Evolutionary conservation across 345 rosid genomes (phyloP).

Genomic region (Cardamine resedifolia): DNA sequence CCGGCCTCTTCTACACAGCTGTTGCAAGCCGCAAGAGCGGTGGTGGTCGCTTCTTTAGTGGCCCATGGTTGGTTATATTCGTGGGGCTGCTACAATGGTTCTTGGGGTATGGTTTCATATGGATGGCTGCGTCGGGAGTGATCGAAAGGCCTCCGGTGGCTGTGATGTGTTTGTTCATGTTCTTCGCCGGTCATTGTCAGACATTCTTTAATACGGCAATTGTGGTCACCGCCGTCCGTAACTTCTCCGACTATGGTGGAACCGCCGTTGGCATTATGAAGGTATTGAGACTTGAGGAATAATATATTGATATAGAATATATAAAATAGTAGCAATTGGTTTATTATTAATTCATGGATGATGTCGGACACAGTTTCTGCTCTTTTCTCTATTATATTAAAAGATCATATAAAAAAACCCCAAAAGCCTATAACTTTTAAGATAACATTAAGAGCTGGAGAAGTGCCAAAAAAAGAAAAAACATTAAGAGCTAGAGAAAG

Average conservation of each 20-base stretch:
- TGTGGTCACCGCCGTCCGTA: constrained; percentile 71
- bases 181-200: constrained; percentile 71
- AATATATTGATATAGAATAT: background rate
- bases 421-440: background rate
- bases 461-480: too few species aligned
- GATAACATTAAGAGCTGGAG: too few species aligned
- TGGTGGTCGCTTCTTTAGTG: constrained; percentile 31
- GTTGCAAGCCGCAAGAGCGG: constrained; percentile 42
- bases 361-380: background rate
- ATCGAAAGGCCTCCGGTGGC: constrained; percentile 63
- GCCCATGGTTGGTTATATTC: constrained; percentile 74
- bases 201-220: constrained; percentile 71
- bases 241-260: constrained; percentile 70
- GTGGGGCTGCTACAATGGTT: constrained; percentile 72
- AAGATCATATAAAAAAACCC: background rate
- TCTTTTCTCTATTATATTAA: too few species aligned
- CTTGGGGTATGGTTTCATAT: constrained; percentile 67
- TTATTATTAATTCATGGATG: background rate
- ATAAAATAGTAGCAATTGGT: background rate
- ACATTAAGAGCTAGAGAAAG: background rate
- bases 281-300: constrained; percentile 39
- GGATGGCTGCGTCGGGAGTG: constrained; percentile 84
- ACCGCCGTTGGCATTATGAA: constrained; percentile 88
- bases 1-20: constrained; percentile 77
- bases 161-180: constrained; percentile 74